Base-by-base conservation (phyloP, 2,329 filamentous ascomycete species). In the Amylocarpus encephaloides region DNA sequence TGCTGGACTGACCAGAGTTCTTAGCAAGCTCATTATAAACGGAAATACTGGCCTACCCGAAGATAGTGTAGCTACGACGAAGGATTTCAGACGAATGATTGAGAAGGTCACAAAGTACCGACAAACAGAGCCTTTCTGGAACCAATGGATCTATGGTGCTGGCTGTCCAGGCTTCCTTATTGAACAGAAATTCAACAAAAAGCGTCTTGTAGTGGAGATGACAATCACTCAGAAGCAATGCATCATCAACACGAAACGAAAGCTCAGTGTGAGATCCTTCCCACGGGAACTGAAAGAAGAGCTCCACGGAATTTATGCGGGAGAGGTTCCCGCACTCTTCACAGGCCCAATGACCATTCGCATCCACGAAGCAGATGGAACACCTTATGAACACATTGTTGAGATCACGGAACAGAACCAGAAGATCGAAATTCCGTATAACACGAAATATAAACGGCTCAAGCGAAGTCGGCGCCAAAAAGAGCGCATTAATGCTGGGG, bases 341-440 rank as follows among this genome's bases (percentile, higher is more conserved):
- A 93, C 90, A 1, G 93, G 93, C 0, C 92, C 93, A 0, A 95
- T 98, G 88, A 98, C 93, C 0, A 92, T 98, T 56, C 79, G 93
- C 30, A 96, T 98, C 55, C 93, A 98, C 70, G 93, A 98, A 71
- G 93, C 93, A 19, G 94, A 98, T 64, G 93, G 93, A 9, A 97
- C 93, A 0, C 93, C 93, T 2, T 98, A 98, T 64, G 93, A 98
- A 66, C 93, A 98, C 65, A 96, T 96, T 55, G 85, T 97, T 30
- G 89, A 96, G 62, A 95, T 98, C 65, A 90, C 90, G 53, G 90
- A 96, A 59, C 84, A 85, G 26, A 79, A 82, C 12, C 88, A 86
- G 2, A 88, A 86, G 65, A 87, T 97, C 52, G 91, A 96, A 55
- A 96, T 98, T 53, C 91, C 92, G 0, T 98, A 98, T 70, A 97